Evolutionary conservation across 2,329 filamentous ascomycete species (phyloP), one percentile per base, ranked within the genome.

Genomic region (Leptoxyphium fumago): DNA sequence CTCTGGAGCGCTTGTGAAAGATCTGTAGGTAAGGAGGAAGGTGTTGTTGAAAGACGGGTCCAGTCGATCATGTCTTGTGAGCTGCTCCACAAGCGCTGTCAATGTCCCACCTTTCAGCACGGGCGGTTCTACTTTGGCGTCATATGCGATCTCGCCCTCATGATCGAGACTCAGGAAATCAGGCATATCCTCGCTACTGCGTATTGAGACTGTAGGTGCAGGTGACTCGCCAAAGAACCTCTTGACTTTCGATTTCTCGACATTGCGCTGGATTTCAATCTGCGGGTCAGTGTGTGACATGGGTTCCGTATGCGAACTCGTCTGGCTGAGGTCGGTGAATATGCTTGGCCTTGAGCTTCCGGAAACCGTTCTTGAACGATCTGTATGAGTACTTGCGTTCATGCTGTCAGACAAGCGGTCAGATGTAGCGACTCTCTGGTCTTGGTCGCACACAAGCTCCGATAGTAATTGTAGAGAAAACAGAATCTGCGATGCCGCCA

Each of bases 11-110:
- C 80, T 79, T 0, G 91, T 96, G 58, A 98, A 98, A 0, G 91
- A 98, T 49, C 84, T 77, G 62, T 98, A 98, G 1, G 91, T 98
- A 32, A 98, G 75, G 13, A 98, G 77, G 71, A 98, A 98, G 1
- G 91, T 98, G 56, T 89, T 93, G 68, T 96, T 96, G 67, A 96
- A 96, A 49, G 76, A 89, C 2, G 88, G 86, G 59, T 96, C 91
- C 11, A 94, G 75, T 58, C 93, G 91, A 65, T 98, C 91, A 59
- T 98, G 91, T 41, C 91, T 78, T 13, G 91, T 98, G 39, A 98
- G 73, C 58, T 96, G 89, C 63, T 96, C 91, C 5, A 95, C 91
- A 45, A 98, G 70, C 4, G 84, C 91, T 28, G 85, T 73, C 15
- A 98, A 67, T 1, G 89, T 94, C 40, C 91, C 91, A 52, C 89